Evolutionary conservation across 371 early-diverging fungal genomes (phyloP).

Genomic region (Syncephalastrum racemosum): DNA sequence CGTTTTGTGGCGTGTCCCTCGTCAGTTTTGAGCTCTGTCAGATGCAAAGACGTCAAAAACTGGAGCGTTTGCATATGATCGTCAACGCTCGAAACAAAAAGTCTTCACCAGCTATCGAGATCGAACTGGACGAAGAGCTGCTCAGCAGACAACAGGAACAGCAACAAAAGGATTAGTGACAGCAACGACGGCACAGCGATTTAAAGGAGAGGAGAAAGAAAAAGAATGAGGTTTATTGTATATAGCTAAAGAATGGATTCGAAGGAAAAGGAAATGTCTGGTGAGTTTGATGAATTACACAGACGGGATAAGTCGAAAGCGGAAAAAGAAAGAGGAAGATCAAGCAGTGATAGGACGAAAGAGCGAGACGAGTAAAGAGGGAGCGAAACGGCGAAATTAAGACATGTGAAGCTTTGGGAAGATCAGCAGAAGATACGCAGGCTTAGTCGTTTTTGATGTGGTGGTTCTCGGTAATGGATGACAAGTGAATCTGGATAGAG

Average conservation of each 20-base stretch:
- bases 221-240: conserved; percentile 1
- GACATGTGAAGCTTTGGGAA: conserved; percentile 1
- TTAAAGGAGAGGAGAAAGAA: background rate
- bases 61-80: conserved; percentile 39
- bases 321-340: background rate
- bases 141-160: too few species aligned
- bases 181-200: too few species aligned
- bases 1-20: conserved; percentile 42
- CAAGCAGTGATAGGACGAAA: background rate
- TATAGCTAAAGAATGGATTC: conserved; percentile 6
- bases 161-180: too few species aligned
- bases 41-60: conserved; percentile 38
- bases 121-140: too few species aligned
- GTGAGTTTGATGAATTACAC: too few species aligned
- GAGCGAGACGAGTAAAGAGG: too few species aligned
- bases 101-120: too few species aligned
- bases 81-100: conserved; percentile 19
- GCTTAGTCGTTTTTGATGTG: conserved; percentile 28
- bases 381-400: too few species aligned
- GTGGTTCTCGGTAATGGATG: conserved; percentile 25
- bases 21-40: conserved; percentile 48
- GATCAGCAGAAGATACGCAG: conserved; percentile 3
- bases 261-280: conserved; percentile 9
- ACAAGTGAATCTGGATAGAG: conserved; percentile 37
- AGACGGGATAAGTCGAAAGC: conserved; percentile 1